Conservation (phyloP, 495 filamentous ascomycete genomes). For the Aspergillus egyptiacus region DNA sequence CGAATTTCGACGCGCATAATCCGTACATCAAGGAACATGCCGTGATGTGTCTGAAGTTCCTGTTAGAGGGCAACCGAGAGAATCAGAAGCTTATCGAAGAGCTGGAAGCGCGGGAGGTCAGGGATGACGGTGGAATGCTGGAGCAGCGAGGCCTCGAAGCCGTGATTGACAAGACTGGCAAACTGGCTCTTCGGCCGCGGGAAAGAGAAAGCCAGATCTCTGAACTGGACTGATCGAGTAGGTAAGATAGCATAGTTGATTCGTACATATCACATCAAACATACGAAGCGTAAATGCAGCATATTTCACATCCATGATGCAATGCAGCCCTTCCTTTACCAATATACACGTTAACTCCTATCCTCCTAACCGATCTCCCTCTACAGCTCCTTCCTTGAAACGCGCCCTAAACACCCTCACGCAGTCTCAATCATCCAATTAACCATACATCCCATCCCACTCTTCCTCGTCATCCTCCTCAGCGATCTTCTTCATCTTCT, state of each 20-base stretch:
- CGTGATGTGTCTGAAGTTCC: constrained; percentile 82
- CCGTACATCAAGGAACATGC: constrained; percentile 87
- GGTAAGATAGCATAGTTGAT: neutral
- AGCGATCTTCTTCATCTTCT: constrained; percentile 43
- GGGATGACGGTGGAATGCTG: constrained; percentile 42
- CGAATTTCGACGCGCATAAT: constrained; percentile 79
- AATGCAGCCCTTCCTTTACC: too few relatives aligned
- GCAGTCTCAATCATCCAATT: too few relatives aligned
- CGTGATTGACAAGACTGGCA: constrained; percentile 48
- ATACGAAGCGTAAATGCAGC: neutral
- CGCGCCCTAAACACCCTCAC: too few relatives aligned
- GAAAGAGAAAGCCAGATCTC: constrained; percentile 12
- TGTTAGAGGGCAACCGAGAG: constrained; percentile 76
- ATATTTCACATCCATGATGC: too few relatives aligned
- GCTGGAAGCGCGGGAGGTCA: constrained; percentile 51
- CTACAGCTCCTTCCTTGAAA: too few relatives aligned
- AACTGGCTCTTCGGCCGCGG: constrained; percentile 38
- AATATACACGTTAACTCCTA: too few relatives aligned
- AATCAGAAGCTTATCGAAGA: constrained; percentile 70
- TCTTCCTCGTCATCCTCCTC: constrained; percentile 64
- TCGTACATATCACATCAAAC: neutral
- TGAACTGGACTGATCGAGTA: neutral
- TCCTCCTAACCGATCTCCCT: too few relatives aligned
- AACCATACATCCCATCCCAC: constrained; percentile 58
- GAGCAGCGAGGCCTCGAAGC: constrained; percentile 50